These are phyloP conservation scores for Clarireedia sp. DNA, from an alignment of 2,329 filamentous ascomycete species.

Conservation along the genomic window DNA sequence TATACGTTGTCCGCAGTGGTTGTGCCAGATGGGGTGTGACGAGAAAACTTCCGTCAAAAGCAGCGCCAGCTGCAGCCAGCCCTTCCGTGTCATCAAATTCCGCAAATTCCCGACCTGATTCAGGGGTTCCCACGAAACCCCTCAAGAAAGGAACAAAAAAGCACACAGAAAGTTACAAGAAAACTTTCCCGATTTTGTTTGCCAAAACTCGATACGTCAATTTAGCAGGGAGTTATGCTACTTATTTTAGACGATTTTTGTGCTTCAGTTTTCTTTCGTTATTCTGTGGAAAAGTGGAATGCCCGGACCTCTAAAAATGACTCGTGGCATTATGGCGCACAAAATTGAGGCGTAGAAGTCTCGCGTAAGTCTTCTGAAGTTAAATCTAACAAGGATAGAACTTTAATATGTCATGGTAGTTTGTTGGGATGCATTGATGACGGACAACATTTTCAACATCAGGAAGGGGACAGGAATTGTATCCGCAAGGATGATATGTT, in stretches of 20 bases:
- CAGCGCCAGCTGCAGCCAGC: neutral
- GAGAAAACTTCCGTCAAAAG: neutral
- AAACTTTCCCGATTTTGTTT: neutral
- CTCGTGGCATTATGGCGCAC: neutral
- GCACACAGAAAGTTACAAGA: neutral
- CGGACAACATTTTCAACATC: neutral
- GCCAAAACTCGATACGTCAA: neutral
- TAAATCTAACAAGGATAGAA: neutral
- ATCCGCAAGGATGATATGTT: neutral
- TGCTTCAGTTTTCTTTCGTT: neutral
- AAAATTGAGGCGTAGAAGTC: neutral
- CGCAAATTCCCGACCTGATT: neutral
- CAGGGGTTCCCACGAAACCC: neutral
- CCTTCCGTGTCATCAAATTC: neutral
- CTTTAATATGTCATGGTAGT: neutral
- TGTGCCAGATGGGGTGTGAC: neutral
- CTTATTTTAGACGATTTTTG: neutral
- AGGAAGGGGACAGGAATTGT: neutral
- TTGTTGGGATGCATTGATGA: neutral
- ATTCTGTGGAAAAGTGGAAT: conserved; percentile 1
- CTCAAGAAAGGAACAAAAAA: neutral
- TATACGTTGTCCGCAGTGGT: too few relatives aligned
- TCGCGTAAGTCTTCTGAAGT: neutral
- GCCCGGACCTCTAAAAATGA: neutral
- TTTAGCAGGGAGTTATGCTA: neutral